Conservation (phyloP, 2,329 filamentous ascomycete genomes). For the Coniosporium tulheliwenetii region DNA sequence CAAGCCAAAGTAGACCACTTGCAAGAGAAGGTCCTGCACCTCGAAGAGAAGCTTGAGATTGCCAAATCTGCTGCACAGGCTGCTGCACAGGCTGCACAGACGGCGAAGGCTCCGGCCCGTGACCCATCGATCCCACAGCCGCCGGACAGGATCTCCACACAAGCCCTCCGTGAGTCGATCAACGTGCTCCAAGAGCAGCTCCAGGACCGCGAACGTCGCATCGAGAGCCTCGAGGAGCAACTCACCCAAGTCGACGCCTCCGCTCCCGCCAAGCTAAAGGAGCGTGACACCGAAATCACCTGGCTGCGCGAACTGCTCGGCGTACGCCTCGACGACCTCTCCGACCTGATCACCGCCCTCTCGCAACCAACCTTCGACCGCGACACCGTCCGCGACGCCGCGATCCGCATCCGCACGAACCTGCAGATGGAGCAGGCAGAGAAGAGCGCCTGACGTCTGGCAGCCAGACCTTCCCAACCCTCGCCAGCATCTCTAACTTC, state of each 20-base stretch:
- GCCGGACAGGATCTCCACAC: slow-evolving; percentile 81
- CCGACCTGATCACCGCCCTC: slow-evolving; percentile 75
- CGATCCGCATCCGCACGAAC: slow-evolving; percentile 84
- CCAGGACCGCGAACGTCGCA: slow-evolving; percentile 78
- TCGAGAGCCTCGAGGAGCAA: slow-evolving; percentile 70
- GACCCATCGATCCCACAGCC: slow-evolving; percentile 27
- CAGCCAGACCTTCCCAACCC: slow-evolving; percentile 46
- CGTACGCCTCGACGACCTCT: slow-evolving; percentile 78
- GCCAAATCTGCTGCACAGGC: slow-evolving; percentile 75
- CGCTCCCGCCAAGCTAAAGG: slow-evolving; percentile 66
- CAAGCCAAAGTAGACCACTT: slow-evolving; percentile 74
- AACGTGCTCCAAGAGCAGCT: slow-evolving; percentile 93
- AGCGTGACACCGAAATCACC: slow-evolving; percentile 82
- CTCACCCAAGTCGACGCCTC: slow-evolving; percentile 58
- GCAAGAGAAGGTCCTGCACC: slow-evolving; percentile 66
- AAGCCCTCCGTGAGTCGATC: slow-evolving; percentile 90
- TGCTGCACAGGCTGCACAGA: slow-evolving; percentile 49
- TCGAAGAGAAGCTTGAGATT: slow-evolving; percentile 85
- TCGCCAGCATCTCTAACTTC: slow-evolving; percentile 62
- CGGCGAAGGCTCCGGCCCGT: slow-evolving; percentile 6
- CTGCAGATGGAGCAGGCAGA: slow-evolving; percentile 97
- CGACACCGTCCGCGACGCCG: slow-evolving; percentile 70
- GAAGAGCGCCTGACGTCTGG: slow-evolving; percentile 65
- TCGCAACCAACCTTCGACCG: slow-evolving; percentile 61
- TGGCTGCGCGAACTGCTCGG: slow-evolving; percentile 91